Base-by-base conservation (phyloP, 2,329 filamentous ascomycete genomes). In the Microsporum ferrugineum region DNA sequence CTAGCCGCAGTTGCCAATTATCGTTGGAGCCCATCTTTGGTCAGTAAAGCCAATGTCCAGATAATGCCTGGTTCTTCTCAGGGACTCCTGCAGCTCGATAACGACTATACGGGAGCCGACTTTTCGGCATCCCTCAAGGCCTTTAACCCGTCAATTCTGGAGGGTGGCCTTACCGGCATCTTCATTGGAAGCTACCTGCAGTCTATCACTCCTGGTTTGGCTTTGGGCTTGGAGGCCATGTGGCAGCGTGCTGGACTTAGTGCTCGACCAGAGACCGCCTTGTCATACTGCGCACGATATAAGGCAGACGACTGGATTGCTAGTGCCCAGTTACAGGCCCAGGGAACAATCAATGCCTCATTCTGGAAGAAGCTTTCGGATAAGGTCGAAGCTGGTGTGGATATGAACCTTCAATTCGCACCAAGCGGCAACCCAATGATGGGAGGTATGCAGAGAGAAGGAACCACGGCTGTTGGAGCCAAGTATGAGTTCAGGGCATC, bases 401-500 rank as follows among this genome's bases (percentile, higher is more conserved):
- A 97, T 70, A 85, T 95, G 81, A 95, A 91, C 75, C 82, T 99
- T 63, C 88, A 91, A 66, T 87, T 96, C 67, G 85, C 82, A 33
- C 81, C 84, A 36, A 80, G 85, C 36, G 80, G 83, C 60, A 77
- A 79, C 59, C 84, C 83, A 59, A 83, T 84, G 65, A 78, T 89
- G 76, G 91, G 94, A 85, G 89, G 89, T 55, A 74, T 86, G 60
- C 84, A 86, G 74, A 92, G 91, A 76, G 91, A 99, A 75, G 94
- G 94, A 61, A 83, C 89, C 64, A 91, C 95, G 60, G 90, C 91
- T 60, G 83, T 97, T 69, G 94, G 92, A 70, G 89, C 91, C 73
- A 99, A 99, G 79, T 99, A 99, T 78, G 92, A 96, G 75, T 99
- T 99, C 84, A 85, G 89, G 72, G 89, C 91, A 78, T 94, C 89